Base-by-base conservation (phyloP, 208 protist genomes). In the Leishmania lainsoni region DNA sequence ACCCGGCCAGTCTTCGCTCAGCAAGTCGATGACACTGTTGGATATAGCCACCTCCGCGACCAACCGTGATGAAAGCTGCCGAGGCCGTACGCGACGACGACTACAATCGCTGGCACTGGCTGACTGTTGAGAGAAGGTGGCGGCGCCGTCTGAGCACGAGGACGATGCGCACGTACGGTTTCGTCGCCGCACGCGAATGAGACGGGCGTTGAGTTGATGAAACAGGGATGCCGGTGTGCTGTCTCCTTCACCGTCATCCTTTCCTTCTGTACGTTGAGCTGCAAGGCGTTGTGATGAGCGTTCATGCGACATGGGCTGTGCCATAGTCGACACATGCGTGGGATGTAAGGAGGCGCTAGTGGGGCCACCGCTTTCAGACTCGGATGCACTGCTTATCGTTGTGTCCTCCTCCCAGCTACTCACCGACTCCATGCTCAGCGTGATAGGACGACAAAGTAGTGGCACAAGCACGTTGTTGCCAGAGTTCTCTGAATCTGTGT, bases 341-440 rank as follows among this genome's bases (percentile, higher is more conserved):
- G 35, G 39, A 3, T 29, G 14, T n/a, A 9, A 49, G 35, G 42
- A 1, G 39, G 22, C 12, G n/a, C 42, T 73, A 42, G 69, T n/a
- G 45, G 14, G 10, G 26, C 69, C 51, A n/a, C 69, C 17, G 69
- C 12, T 10, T n/a, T 73, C 69, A 51, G 42, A 1, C 26, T 54
- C 42, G 3, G 45, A 51, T 54, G 45, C 45, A 26, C 22, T 17
- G 45, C 69, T 52, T n/a, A 52, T 42, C 17, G 51, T 14, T 32
- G 59, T n/a, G 35, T 78, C 75, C 2, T 66, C 54, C 5, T 66
- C 54, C 84, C 84, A 88, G 81, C 84, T 88, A 3, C 73, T 80
- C 26, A 88, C 84, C 2, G 84, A 80, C 61, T 88, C 84, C 65
- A 88, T 80, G 48, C 29, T 14, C 52, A 83, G 48, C 26, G 54